Base-by-base conservation (phyloP, 768 basidiomycete species). In the Mycena capillaripes region DNA sequence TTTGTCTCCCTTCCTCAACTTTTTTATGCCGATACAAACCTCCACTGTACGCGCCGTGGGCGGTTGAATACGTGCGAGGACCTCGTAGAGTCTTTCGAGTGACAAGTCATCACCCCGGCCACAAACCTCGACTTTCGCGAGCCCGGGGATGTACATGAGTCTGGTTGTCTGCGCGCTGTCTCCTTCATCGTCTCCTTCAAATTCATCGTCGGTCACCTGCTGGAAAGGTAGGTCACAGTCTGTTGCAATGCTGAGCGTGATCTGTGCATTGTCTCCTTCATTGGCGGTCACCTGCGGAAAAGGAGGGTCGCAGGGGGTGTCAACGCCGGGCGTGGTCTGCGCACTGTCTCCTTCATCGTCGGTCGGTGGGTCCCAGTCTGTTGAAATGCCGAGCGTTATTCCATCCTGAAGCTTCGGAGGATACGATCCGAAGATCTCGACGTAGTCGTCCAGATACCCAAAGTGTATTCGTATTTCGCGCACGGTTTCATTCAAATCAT, bases 401-500 rank as follows among this genome's bases (percentile, higher is more conserved):
- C 34, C 21, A 6, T 59, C 53, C 4, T 30, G 29, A 23, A 34
- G 11, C 27, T 50, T 21, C 2, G 64, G 53, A 8, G 65, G 42
- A 30, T 16, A 46, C 0, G 12, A 5, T 29, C 46, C 30, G 65
- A 57, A 46, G 23, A 36, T 17, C 2, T 46, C 40, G 32, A 44
- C 19, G 25, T 32, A 17, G 8, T 36, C n/a, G 17, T 34, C n/a
- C 62, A 32, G 55, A 55, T 42, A 40, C 19, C 25, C 8, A 1
- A 16, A 17, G n/a, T 8, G 23, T 14, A 53, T 52, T n/a, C 62
- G 25, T 52, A 64, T 64, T 25, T 50, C 46, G 14, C 48, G 62
- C 4, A 64, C 50, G 36, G 62, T 64, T 52, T 64, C 17, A 50
- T 52, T 48, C 4, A 64, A 36, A 32, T 40, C 25, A n/a, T 64